Evolutionary conservation across 257 asterid genomes (phyloP), one percentile per base, ranked within the genome.

Genomic region (Petunia axillaris): DNA sequence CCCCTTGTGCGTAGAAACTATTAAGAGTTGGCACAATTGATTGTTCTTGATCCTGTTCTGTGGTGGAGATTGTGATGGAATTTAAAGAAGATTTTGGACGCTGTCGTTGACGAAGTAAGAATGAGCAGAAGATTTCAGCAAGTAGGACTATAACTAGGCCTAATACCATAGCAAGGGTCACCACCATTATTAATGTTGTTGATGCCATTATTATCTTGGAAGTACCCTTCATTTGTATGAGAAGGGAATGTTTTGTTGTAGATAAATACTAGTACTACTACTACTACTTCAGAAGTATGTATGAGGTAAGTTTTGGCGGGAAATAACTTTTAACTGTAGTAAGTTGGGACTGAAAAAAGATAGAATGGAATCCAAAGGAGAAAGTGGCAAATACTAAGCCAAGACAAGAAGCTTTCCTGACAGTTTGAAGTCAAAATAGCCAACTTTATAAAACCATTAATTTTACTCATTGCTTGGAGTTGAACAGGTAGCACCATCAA

Each of bases 121-220:
- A 82, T n/a, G 94, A 87, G 78, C 96, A 91, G 82, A 85, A 89
- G 77, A 91, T 89, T 66, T 89, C 87, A 43, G 89, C 92, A 43
- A 90, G 76, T 37, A 91, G 90, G 9, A 91, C 79, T 7, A 89
- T 70, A 25, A 89, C 85, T 1, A 91, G 86, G 77, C 85, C 84
- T 58, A 91, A 66, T 1, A 89, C 82, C 15, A 90, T 62, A 10
- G 90, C 91, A 40, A 88, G 66, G 75, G 65, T 50, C 35, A 84
- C 88, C 13, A 85, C 87, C 88, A 82, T 79, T 63, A 84, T 76
- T 1, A 88, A 52, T 43, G 85, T 82, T 76, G 91, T 90, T 25
- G 25, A 25, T 71, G 85, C 91, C 89, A 90, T 80, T 62, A 88
- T 83, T 55, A 85, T 82, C 84, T 85, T 89, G 44, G 91, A 79